Percentiles rank a stretch among this genome's conserved stretches.
Evolutionary conservation across 2,329 filamentous ascomycete species (phyloP).

Genomic region (Leptoxyphium fumago): DNA sequence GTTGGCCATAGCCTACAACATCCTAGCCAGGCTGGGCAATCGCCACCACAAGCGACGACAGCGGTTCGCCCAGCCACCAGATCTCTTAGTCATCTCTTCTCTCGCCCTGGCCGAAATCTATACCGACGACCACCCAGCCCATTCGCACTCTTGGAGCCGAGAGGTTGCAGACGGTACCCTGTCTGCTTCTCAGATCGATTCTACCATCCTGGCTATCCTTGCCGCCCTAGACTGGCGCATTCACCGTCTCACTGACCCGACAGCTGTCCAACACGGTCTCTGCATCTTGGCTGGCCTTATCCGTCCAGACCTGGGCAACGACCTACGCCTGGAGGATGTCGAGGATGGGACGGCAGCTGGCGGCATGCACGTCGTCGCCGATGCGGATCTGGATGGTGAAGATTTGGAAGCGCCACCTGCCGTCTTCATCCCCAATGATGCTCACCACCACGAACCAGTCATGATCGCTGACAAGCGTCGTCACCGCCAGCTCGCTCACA

Average conservation of each 20-base stretch:
- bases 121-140: constrained; percentile 13
- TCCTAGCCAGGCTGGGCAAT: constrained; percentile 9
- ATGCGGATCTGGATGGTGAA: background rate
- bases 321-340: background rate
- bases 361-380: background rate
- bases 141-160: constrained; percentile 10
- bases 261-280: constrained; percentile 2
- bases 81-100: constrained; percentile 12
- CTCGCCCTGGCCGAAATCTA: constrained; percentile 15
- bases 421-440: background rate
- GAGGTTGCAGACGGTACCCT: constrained; percentile 9
- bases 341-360: background rate
- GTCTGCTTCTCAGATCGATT: constrained; percentile 8
- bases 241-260: constrained; percentile 7
- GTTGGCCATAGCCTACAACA: constrained; percentile 17
- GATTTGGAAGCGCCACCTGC: background rate
- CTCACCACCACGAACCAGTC: background rate
- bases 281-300: background rate
- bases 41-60: constrained; percentile 2
- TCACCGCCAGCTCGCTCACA: background rate
- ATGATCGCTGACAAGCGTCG: background rate
- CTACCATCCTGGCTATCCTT: constrained; percentile 9
- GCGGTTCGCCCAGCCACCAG: constrained; percentile 4
- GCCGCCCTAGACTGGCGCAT: constrained; percentile 14
- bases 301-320: background rate